These are phyloP conservation scores for Massariosphaeria phaeospora DNA, from an alignment of 495 filamentous ascomycete species.

Conservation along the genomic window DNA sequence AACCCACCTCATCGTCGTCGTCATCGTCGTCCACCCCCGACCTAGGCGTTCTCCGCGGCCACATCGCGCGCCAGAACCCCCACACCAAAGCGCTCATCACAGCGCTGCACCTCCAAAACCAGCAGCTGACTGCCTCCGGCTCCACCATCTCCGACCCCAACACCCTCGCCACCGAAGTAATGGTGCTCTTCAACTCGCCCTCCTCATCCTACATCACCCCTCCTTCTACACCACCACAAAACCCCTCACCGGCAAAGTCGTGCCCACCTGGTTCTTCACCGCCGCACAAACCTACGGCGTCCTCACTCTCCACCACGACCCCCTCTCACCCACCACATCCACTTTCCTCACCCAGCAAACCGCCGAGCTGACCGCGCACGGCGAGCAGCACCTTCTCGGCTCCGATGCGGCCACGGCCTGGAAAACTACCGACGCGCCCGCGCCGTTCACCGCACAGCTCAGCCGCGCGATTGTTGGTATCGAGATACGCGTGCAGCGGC, in stretches of 20 bases:
- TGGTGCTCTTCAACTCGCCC: slow-evolving; percentile 52
- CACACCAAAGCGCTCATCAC: slow-evolving; percentile 55
- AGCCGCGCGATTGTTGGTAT: too few relatives aligned
- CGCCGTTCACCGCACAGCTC: too few relatives aligned
- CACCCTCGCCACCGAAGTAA: slow-evolving; percentile 42
- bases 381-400: too few relatives aligned
- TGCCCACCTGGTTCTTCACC: slow-evolving; percentile 58
- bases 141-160: slow-evolving; percentile 7
- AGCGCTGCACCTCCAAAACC: neutral
- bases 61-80: slow-evolving; percentile 53
- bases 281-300: neutral
- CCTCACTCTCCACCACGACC: slow-evolving; percentile 7
- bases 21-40: too few relatives aligned
- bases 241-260: slow-evolving; percentile 52
- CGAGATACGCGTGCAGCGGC: too few relatives aligned
- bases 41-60: too few relatives aligned
- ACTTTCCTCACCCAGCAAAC: neutral
- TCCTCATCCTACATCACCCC: slow-evolving; percentile 56
- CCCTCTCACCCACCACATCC: neutral
- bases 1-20: too few relatives aligned
- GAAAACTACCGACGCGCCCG: too few relatives aligned
- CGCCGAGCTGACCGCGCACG: neutral
- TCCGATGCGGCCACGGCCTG: too few relatives aligned
- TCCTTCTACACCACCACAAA: slow-evolving; percentile 58
- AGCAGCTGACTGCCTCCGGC: neutral